A percentile compares a stretch with the other conserved stretches of the same genome.
Evolutionary conservation across 192 early-diverging fungal species (phyloP).

Genomic region (Mortierella hygrophila): DNA sequence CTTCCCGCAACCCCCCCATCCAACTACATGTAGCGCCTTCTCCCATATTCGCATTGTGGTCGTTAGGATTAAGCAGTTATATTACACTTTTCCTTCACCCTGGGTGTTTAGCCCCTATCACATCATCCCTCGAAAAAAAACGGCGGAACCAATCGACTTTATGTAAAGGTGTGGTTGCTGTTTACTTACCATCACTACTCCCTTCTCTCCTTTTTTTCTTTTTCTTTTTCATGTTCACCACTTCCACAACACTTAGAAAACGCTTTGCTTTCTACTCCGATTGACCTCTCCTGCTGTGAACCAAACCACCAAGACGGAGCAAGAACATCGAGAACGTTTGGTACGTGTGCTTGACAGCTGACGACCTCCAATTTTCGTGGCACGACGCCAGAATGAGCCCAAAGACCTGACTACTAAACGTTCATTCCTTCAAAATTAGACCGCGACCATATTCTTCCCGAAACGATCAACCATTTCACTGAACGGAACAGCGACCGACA

Average conservation of each 20-base stretch:
- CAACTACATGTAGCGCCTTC: background rate
- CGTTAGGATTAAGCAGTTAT: background rate
- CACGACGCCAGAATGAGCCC: no score
- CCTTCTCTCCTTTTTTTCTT: background rate
- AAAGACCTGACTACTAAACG: no score
- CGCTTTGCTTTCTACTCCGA: background rate
- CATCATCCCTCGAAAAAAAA: background rate
- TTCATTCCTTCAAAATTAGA: no score
- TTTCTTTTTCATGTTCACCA: background rate
- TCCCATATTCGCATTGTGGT: background rate
- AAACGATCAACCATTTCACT: no score
- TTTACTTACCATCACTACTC: background rate
- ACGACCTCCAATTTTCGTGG: no score
- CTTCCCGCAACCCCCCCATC: background rate
- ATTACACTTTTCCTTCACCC: background rate
- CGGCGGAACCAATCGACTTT: background rate
- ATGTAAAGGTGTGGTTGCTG: background rate
- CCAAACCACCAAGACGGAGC: background rate
- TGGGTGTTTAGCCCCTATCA: background rate
- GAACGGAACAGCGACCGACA: no score
- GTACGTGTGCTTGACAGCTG: no score
- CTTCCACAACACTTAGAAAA: background rate
- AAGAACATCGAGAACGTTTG: no score
- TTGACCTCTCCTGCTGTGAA: background rate
- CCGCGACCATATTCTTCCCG: no score